phyloP scores from a whole-genome alignment of 129 eudicot genomes.

The Logfia minima region DNA sequence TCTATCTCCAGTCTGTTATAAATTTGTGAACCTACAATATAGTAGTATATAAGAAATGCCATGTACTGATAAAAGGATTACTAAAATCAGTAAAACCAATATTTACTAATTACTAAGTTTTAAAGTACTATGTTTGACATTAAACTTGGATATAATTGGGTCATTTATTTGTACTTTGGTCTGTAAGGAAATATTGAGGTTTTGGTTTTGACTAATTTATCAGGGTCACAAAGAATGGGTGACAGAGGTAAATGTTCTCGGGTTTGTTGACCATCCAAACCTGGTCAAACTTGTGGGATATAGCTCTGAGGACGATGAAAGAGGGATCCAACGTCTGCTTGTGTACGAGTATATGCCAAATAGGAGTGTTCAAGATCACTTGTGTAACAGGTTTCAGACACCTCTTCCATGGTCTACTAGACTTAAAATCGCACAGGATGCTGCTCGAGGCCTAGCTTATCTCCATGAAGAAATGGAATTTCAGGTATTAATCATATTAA shows the following conservation, averaged over 20 bases:
- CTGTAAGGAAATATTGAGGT: constrained; percentile 15
- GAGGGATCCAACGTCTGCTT: constrained; percentile 84
- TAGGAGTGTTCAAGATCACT: constrained; percentile 75
- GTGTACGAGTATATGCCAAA: constrained; percentile 79
- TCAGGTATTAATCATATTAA: constrained; percentile 49
- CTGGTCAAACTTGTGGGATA: constrained; percentile 77
- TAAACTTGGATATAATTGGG: background rate
- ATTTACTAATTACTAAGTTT: no score
- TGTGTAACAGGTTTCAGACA: constrained; percentile 54
- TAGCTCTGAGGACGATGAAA: constrained; percentile 78
- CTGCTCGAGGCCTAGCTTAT: constrained; percentile 82
- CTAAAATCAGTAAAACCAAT: background rate
- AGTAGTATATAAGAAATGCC: background rate
- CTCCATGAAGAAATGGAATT: constrained; percentile 89
- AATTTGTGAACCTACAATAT: background rate
- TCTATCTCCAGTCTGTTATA: background rate
- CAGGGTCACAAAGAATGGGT: constrained; percentile 96
- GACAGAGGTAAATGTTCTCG: constrained; percentile 84
- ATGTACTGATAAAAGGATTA: background rate
- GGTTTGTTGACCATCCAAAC: constrained; percentile 75
- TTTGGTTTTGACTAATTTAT: constrained; percentile 13
- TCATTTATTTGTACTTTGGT: background rate
- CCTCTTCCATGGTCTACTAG: constrained; percentile 77
- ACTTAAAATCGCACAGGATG: constrained; percentile 72
- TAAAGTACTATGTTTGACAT: background rate